A percentile compares a stretch with the other conserved stretches of the same genome.
Evolutionary conservation across 2,329 filamentous ascomycete species (phyloP).

Genomic region (Penicillium glabrum): DNA sequence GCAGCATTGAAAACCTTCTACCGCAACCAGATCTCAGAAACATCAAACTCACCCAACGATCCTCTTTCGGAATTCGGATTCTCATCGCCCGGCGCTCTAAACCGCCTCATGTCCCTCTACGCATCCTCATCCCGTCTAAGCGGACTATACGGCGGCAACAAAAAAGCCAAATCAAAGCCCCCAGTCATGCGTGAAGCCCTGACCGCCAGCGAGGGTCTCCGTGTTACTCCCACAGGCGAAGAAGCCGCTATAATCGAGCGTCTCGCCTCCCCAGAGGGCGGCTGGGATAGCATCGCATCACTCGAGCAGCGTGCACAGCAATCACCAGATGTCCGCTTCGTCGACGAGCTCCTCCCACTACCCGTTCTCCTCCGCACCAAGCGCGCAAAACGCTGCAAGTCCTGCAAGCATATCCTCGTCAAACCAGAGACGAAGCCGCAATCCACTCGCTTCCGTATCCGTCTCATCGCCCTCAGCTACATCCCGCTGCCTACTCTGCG

Average conservation of each 20-base stretch:
- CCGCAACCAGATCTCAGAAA: slow-evolving; percentile 70
- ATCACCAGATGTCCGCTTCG: slow-evolving; percentile 58
- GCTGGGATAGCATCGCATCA: slow-evolving; percentile 65
- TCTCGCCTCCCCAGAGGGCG: slow-evolving; percentile 53
- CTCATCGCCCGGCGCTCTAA: slow-evolving; percentile 76
- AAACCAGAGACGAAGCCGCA: slow-evolving; percentile 90
- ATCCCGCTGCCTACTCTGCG: slow-evolving; percentile 74
- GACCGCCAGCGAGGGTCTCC: slow-evolving; percentile 69
- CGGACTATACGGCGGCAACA: slow-evolving; percentile 55
- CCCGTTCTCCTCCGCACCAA: slow-evolving; percentile 85
- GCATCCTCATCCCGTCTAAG: slow-evolving; percentile 57
- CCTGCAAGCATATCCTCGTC: slow-evolving; percentile 91
- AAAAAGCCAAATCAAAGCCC: slow-evolving; percentile 66
- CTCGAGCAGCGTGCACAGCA: slow-evolving; percentile 54
- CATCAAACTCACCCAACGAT: slow-evolving; percentile 54
- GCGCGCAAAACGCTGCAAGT: slow-evolving; percentile 86
- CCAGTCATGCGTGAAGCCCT: slow-evolving; percentile 79
- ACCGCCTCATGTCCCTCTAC: slow-evolving; percentile 90
- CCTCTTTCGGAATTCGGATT: slow-evolving; percentile 51
- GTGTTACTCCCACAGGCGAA: slow-evolving; percentile 57
- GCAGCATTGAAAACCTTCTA: slow-evolving; percentile 77
- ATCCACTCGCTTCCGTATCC: slow-evolving; percentile 88
- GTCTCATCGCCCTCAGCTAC: slow-evolving; percentile 81
- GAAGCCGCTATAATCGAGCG: slow-evolving; percentile 62
- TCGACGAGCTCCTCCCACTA: slow-evolving; percentile 74